Evolutionary conservation across 2,329 filamentous ascomycete genomes (phyloP).

Genomic region (Botrytis medusae): DNA sequence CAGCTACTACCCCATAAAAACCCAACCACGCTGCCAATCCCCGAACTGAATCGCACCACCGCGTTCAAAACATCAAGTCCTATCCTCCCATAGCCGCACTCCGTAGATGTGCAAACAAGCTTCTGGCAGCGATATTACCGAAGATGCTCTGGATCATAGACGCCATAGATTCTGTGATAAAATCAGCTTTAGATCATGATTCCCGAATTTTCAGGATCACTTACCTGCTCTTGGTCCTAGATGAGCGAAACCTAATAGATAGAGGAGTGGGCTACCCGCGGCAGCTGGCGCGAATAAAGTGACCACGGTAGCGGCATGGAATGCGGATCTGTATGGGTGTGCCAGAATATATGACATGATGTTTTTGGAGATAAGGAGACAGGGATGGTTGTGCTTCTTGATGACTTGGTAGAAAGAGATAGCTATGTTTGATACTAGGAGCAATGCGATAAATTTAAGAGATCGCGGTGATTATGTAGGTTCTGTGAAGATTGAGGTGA

Average conservation of each 20-base stretch:
- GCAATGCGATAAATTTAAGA: not conserved
- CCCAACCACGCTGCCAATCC: not conserved
- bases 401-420: not conserved
- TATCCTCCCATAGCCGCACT: not conserved
- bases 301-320: rapidly evolving
- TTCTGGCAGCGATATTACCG: not conserved
- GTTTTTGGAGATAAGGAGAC: not conserved
- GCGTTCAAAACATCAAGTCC: not conserved
- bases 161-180: not conserved
- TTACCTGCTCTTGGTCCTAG: not conserved
- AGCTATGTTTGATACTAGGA: not conserved
- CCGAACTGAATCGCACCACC: not conserved
- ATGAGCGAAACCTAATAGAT: not conserved
- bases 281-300: too few species aligned
- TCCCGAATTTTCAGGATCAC: too few species aligned
- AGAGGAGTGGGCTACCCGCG: not conserved
- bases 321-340: not conserved
- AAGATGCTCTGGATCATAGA: not conserved
- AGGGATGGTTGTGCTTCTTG: not conserved
- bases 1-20: not conserved
- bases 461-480: not conserved
- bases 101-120: not conserved
- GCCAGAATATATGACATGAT: not conserved
- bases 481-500: not conserved
- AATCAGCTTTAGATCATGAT: rapidly evolving